Evolutionary conservation across 2,329 filamentous ascomycete genomes (phyloP).

Genomic region (Colletotrichum tropicicola): DNA sequence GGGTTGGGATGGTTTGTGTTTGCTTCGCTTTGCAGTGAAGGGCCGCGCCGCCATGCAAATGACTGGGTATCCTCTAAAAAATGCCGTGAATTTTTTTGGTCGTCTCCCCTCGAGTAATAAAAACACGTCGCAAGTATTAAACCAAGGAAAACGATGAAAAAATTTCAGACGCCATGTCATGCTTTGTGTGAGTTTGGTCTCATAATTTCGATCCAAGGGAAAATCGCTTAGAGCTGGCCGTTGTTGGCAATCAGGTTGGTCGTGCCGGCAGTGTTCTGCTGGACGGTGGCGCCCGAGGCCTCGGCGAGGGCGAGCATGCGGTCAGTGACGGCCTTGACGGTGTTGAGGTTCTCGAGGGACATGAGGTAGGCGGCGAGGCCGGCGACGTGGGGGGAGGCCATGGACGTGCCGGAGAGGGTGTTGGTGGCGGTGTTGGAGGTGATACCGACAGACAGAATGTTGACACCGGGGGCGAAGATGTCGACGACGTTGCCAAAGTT

Average conservation of each 20-base stretch:
- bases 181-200: constrained; percentile 1
- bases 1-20: not conserved
- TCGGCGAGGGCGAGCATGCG: constrained; percentile 63
- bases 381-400: constrained; percentile 74
- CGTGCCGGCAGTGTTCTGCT: constrained; percentile 52
- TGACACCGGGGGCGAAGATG: constrained; percentile 65
- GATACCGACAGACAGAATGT: constrained; percentile 63
- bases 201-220: not conserved
- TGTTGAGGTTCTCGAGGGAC: constrained; percentile 58
- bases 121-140: constrained; percentile 17
- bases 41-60: constrained; percentile 22
- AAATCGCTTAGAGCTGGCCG: constrained; percentile 44
- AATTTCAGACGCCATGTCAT: constrained; percentile 11
- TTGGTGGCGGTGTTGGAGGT: constrained; percentile 53
- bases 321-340: constrained; percentile 52
- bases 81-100: constrained; percentile 22
- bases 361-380: constrained; percentile 76
- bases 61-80: constrained; percentile 30
- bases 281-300: constrained; percentile 53
- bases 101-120: constrained; percentile 10
- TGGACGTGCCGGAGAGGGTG: constrained; percentile 64
- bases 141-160: constrained; percentile 9
- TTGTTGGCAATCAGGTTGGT: constrained; percentile 67
- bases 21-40: constrained; percentile 2
- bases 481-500: constrained; percentile 65